Conservation (phyloP, 306 rosid genomes). For the Quercus aquifolioides region DNA sequence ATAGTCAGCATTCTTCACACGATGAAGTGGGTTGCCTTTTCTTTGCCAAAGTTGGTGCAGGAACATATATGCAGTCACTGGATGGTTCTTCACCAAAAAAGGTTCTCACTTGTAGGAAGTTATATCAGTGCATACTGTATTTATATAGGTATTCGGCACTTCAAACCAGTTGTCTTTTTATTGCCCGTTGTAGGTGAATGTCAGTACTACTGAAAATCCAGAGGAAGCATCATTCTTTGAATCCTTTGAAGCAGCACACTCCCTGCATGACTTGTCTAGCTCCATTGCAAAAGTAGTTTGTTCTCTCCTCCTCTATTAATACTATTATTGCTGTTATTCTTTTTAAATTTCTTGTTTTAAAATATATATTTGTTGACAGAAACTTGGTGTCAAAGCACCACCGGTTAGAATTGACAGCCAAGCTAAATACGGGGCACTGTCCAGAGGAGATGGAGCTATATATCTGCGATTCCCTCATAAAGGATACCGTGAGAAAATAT, state of each 20-base stretch:
- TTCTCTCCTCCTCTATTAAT: not conserved
- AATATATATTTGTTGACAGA: slow-evolving; percentile 49
- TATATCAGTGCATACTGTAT: not conserved
- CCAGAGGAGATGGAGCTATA: slow-evolving; percentile 97
- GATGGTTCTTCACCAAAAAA: slow-evolving; percentile 59
- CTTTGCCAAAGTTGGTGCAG: slow-evolving; percentile 74
- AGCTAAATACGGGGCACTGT: slow-evolving; percentile 90
- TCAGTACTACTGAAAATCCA: slow-evolving; percentile 67
- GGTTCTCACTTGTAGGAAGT: slow-evolving; percentile 40
- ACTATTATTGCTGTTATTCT: not conserved
- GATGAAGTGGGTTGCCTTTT: slow-evolving; percentile 76
- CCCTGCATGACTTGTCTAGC: slow-evolving; percentile 73
- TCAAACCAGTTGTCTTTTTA: slow-evolving; percentile 4
- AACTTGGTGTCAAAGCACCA: slow-evolving; percentile 91
- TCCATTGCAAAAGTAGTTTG: slow-evolving; percentile 64
- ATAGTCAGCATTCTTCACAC: slow-evolving; percentile 42
- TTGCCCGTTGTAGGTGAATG: slow-evolving; percentile 56
- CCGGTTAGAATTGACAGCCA: slow-evolving; percentile 98
- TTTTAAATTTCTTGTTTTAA: slow-evolving; percentile 2
- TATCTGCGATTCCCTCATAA: slow-evolving; percentile 84
- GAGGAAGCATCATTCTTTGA: slow-evolving; percentile 91
- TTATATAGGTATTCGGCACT: slow-evolving; percentile 18
- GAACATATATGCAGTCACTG: slow-evolving; percentile 78
- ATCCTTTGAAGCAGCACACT: slow-evolving; percentile 93
- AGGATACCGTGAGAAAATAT: slow-evolving; percentile 93